Evolutionary conservation across 108 stramenopile genomes (phyloP).

Genomic region (Stephanodiscus triporus): DNA sequence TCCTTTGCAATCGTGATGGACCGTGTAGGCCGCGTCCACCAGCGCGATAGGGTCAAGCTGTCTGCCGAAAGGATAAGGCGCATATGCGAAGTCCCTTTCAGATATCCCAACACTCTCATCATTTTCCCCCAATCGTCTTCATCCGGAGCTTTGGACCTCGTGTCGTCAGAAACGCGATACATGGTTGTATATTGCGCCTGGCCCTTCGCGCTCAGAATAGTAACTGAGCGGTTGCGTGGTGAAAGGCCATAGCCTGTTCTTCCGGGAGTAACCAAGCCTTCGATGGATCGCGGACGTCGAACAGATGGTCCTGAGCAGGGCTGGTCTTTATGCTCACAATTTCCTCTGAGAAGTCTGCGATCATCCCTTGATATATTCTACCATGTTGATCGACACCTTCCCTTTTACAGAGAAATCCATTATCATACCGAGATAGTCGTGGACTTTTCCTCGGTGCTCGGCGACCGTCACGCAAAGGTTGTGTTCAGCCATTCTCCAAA

Average conservation of each 20-base stretch:
- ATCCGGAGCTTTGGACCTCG: no score
- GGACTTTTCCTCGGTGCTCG: slow-evolving; percentile 20
- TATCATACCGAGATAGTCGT: slow-evolving; percentile 51
- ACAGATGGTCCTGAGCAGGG: slow-evolving; percentile 3
- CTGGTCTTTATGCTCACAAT: neutral
- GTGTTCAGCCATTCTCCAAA: neutral
- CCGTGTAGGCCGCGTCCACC: no score
- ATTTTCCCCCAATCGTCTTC: no score
- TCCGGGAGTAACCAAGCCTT: neutral
- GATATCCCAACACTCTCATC: no score
- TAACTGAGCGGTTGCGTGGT: neutral
- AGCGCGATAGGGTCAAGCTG: no score
- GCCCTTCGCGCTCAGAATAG: neutral
- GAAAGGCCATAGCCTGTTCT: neutral
- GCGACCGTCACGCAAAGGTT: neutral
- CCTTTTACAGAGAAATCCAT: slow-evolving; percentile 25
- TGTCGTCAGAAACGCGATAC: slow-evolving; percentile 6
- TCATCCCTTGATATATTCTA: neutral
- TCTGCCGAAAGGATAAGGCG: no score
- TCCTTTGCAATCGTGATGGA: no score
- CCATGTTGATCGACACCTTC: neutral
- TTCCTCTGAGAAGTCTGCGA: neutral
- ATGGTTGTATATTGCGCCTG: neutral
- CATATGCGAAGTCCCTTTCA: no score
- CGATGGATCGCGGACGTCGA: neutral